phyloP scores from a whole-genome alignment of 192 early-diverging fungal species.

The Endogone sp. region DNA sequence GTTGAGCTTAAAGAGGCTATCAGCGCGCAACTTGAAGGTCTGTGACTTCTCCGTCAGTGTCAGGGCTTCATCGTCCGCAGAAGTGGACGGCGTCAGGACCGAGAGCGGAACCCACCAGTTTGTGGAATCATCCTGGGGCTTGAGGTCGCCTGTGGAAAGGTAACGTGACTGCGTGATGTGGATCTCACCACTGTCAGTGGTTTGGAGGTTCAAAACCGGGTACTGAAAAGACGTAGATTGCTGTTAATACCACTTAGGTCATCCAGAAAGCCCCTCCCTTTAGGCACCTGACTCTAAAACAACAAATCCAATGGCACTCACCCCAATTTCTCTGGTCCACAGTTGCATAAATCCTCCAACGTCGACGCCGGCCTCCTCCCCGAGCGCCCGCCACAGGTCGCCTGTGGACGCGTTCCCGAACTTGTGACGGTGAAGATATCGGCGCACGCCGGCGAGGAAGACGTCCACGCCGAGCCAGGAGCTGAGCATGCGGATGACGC shows the following conservation, averaged over 20 bases:
- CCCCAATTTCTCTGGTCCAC: conserved; percentile 86
- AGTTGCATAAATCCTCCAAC: conserved; percentile 78
- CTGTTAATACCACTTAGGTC: too few species aligned
- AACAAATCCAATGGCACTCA: conserved; percentile 18
- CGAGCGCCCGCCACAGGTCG: conserved; percentile 85
- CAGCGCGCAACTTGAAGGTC: conserved; percentile 44
- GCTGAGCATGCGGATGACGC: conserved; percentile 92
- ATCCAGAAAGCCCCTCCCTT: too few species aligned
- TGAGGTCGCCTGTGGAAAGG: conserved; percentile 77
- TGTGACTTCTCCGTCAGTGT: conserved; percentile 34
- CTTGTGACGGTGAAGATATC: conserved; percentile 80
- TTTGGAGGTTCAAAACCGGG: conserved; percentile 74
- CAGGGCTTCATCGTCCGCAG: conserved; percentile 17
- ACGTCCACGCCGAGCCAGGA: conserved; percentile 64
- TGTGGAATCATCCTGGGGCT: conserved; percentile 70
- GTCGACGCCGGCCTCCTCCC: conserved; percentile 76
- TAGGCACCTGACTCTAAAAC: too few species aligned
- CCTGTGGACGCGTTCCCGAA: conserved; percentile 82
- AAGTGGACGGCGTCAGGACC: conserved; percentile 29
- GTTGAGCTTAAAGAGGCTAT: conserved; percentile 84
- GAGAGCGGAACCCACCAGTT: conserved; percentile 86
- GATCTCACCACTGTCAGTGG: conserved; percentile 46
- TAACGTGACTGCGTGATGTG: conserved; percentile 79
- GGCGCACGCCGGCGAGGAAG: conserved; percentile 66
- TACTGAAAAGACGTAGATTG: conserved; percentile 43